These are phyloP conservation scores for Cytospora schulzeri DNA, from an alignment of 2,329 filamentous ascomycete genomes.

Conservation along the genomic window DNA sequence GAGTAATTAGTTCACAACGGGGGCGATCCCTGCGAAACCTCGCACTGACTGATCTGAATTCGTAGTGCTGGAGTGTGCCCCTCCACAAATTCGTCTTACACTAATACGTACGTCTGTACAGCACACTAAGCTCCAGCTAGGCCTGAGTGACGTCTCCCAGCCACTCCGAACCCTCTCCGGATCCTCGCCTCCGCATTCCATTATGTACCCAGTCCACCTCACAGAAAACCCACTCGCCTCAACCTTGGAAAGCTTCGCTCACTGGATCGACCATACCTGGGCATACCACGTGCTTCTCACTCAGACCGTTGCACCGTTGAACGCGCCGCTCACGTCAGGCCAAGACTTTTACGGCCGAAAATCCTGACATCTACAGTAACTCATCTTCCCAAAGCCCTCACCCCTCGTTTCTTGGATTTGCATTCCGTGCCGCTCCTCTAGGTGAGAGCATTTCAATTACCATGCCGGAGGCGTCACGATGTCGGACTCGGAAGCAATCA, in stretches of 20 bases:
- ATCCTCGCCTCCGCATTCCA: too few relatives aligned
- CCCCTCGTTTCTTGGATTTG: neutral
- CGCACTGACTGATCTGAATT: too few relatives aligned
- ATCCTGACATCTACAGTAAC: neutral
- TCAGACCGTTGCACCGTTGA: neutral
- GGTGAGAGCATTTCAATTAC: neutral
- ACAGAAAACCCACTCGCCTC: neutral
- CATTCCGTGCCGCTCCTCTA: neutral
- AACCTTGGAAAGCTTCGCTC: neutral
- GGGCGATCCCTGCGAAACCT: neutral
- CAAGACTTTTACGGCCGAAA: neutral
- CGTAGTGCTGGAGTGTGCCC: too few relatives aligned
- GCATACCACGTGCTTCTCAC: neutral
- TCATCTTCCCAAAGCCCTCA: neutral
- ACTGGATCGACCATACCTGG: neutral
- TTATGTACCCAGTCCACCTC: too few relatives aligned
- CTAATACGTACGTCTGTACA: too few relatives aligned
- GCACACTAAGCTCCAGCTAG: too few relatives aligned
- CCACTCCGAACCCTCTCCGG: neutral
- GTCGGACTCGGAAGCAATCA: conserved; percentile 25
- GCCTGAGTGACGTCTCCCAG: too few relatives aligned
- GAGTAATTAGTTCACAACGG: too few relatives aligned
- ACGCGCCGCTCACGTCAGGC: neutral
- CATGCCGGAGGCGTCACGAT: conserved; percentile 20
- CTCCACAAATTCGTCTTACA: neutral